Evolutionary conservation across 2,329 filamentous ascomycete species (phyloP).

Genomic region (Talaromyces marneffei): DNA sequence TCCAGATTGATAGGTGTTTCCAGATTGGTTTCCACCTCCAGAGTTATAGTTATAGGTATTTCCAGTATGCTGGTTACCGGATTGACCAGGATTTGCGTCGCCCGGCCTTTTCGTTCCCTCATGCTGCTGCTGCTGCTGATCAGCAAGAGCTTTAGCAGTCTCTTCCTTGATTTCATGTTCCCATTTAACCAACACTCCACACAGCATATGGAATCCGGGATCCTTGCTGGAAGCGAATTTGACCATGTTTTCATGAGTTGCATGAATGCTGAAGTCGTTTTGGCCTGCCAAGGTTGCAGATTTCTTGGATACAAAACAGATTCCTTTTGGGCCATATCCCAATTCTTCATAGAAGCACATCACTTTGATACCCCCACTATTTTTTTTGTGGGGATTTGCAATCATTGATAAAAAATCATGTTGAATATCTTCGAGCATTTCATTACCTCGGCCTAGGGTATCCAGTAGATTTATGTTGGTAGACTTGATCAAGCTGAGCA

Average conservation of each 20-base stretch:
- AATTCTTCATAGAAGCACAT: not conserved
- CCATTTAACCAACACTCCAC: not conserved
- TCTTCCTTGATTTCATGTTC: not conserved
- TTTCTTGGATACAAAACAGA: not conserved
- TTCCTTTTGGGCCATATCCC: too few relatives aligned
- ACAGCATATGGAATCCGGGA: not conserved
- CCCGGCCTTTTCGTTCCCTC: not conserved
- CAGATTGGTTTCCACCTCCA: too few relatives aligned
- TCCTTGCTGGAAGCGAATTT: not conserved
- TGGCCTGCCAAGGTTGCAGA: not conserved
- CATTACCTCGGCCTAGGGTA: not conserved
- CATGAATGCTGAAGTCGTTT: not conserved
- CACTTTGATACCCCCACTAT: not conserved
- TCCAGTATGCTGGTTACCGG: too few relatives aligned
- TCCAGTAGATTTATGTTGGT: constrained; percentile 9
- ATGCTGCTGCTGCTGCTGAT: not conserved
- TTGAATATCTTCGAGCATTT: not conserved
- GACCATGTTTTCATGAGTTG: not conserved
- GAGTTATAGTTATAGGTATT: too few relatives aligned
- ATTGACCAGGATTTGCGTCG: too few relatives aligned
- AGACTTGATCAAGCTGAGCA: constrained; percentile 16
- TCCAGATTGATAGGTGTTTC: too few relatives aligned
- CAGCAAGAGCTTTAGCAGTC: not conserved
- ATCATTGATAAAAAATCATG: not conserved
- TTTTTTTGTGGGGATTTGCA: not conserved